phyloP scores from a whole-genome alignment of 2,329 filamentous ascomycete species.

The Fusarium musae region DNA sequence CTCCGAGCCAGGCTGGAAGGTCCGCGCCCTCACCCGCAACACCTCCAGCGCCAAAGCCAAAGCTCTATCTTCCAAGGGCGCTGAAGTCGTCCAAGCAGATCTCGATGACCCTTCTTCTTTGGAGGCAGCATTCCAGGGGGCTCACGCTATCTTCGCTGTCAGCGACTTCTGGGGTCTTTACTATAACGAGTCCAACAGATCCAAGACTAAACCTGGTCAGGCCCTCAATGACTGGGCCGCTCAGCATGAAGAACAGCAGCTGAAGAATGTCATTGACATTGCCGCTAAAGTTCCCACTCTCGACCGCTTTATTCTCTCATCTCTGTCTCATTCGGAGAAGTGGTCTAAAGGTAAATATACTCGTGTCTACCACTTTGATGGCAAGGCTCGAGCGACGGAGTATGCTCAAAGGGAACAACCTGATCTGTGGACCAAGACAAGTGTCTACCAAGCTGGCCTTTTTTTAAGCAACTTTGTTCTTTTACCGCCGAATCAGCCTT shows the following conservation, averaged over 20 bases:
- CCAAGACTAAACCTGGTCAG: slow-evolving; percentile 22
- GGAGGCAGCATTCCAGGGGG: neutral
- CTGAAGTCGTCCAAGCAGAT: slow-evolving; percentile 11
- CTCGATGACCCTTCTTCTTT: slow-evolving; percentile 8
- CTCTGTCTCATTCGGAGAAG: slow-evolving; percentile 49
- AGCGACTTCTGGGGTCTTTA: slow-evolving; percentile 45
- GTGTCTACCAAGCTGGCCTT: slow-evolving; percentile 24
- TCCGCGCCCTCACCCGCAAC: slow-evolving; percentile 31
- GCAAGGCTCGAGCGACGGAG: slow-evolving; percentile 50
- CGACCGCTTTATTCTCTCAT: slow-evolving; percentile 53
- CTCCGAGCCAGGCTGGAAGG: slow-evolving; percentile 14
- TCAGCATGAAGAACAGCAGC: slow-evolving; percentile 50
- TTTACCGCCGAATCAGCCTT: neutral
- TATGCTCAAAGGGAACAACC: slow-evolving; percentile 40
- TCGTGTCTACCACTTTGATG: slow-evolving; percentile 55
- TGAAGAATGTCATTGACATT: slow-evolving; percentile 51
- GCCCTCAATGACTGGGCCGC: slow-evolving; percentile 31
- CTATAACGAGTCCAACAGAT: slow-evolving; percentile 14
- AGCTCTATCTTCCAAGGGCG: slow-evolving; percentile 7
- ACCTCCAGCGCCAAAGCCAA: slow-evolving; percentile 17
- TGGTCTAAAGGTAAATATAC: slow-evolving; percentile 55
- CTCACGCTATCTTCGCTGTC: slow-evolving; percentile 42
- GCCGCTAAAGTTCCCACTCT: slow-evolving; percentile 48
- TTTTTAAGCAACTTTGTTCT: slow-evolving; percentile 34
- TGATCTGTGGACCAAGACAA: slow-evolving; percentile 39